These are phyloP conservation scores for Prunus mongolica DNA, from an alignment of 306 rosid genomes.

Conservation along the genomic window DNA sequence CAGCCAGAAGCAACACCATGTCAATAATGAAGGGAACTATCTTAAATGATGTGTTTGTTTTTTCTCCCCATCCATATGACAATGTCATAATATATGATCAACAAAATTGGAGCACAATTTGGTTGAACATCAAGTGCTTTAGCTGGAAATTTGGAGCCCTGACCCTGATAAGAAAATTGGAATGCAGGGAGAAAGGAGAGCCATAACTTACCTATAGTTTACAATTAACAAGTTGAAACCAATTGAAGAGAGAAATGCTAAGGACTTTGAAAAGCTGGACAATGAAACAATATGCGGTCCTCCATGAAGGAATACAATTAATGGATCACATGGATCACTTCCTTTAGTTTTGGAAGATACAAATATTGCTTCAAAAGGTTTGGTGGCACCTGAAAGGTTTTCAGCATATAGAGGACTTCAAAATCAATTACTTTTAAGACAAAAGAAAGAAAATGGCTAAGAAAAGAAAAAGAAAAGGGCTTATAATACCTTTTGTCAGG, in stretches of 20 bases:
- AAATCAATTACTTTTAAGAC: constrained; percentile 25
- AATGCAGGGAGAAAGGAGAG: not conserved
- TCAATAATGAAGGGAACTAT: too few species aligned
- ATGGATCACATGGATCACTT: constrained; percentile 51
- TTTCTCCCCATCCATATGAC: not conserved
- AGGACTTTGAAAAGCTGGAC: constrained; percentile 75
- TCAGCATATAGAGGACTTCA: constrained; percentile 23
- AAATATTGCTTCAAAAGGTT: constrained; percentile 79
- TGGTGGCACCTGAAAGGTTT: constrained; percentile 64
- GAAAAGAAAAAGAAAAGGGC: not conserved
- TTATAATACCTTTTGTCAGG: constrained; percentile 56
- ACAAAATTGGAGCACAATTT: not conserved
- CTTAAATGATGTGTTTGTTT: not conserved
- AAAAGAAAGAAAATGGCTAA: constrained; percentile 30
- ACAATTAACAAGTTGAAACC: constrained; percentile 80
- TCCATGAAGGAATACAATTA: constrained; percentile 83
- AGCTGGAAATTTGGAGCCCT: not conserved
- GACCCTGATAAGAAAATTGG: not conserved
- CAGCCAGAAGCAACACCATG: too few species aligned
- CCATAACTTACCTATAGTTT: constrained; percentile 61
- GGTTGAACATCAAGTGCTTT: constrained; percentile 28
- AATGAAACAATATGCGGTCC: constrained; percentile 67
- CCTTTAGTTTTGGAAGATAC: constrained; percentile 59
- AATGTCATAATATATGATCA: not conserved
- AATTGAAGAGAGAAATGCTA: constrained; percentile 72